A percentile compares a stretch with the other conserved stretches of the same genome.
These are phyloP conservation scores for Trichoderma orchidacearum DNA, from an alignment of 495 filamentous ascomycete genomes.

Conservation along the genomic window DNA sequence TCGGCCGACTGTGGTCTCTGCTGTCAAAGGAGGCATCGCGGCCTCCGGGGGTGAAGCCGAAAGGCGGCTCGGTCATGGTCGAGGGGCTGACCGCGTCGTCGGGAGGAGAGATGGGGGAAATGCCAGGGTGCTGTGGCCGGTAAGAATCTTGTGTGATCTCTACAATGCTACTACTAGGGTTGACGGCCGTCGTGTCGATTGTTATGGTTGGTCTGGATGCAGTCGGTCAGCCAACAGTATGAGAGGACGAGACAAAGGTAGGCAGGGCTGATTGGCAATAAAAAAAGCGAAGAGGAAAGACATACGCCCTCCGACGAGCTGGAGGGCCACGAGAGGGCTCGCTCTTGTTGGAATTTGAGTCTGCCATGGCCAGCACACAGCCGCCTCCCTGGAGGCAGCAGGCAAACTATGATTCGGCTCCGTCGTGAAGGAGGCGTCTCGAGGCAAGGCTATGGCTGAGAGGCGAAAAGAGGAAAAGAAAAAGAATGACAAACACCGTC, in stretches of 20 bases:
- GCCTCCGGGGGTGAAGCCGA: background rate
- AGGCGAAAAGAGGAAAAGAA: no score
- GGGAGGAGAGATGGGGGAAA: constrained; percentile 30
- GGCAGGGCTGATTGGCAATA: background rate
- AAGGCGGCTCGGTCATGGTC: constrained; percentile 20
- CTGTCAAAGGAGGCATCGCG: constrained; percentile 57
- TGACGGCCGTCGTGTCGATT: constrained; percentile 21
- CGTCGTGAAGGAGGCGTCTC: background rate
- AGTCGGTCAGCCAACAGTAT: constrained; percentile 3
- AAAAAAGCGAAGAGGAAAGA: background rate
- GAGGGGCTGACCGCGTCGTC: constrained; percentile 32
- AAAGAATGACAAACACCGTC: background rate
- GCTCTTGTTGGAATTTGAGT: background rate
- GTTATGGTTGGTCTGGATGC: constrained; percentile 21
- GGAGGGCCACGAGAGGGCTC: background rate
- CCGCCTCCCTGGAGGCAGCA: background rate
- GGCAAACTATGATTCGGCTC: background rate
- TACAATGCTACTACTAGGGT: constrained; percentile 10
- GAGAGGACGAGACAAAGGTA: background rate
- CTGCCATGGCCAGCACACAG: background rate
- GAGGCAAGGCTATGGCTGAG: background rate
- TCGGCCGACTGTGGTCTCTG: constrained; percentile 61
- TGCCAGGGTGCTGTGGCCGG: constrained; percentile 9
- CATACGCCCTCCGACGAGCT: constrained; percentile 1
- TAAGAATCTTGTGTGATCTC: constrained; percentile 9